Evolutionary conservation across 306 rosid genomes (phyloP).

Genomic region (Acacia crassicarpa): DNA sequence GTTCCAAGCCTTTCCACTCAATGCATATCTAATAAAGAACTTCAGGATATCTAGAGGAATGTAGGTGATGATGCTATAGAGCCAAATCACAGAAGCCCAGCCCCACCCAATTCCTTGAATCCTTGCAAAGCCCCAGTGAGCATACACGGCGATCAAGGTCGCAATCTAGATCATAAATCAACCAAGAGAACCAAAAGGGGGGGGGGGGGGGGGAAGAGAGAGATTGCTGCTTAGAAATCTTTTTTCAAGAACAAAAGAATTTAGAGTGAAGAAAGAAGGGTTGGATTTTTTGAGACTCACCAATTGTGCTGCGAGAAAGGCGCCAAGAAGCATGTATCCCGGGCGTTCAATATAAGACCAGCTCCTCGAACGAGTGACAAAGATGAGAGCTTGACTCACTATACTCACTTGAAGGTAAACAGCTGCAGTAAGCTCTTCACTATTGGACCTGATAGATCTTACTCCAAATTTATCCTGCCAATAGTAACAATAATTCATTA

Average conservation of each 20-base stretch:
- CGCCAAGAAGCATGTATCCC: conserved; percentile 53
- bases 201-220: no score
- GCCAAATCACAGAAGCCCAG: conserved; percentile 83
- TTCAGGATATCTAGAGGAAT: conserved; percentile 66
- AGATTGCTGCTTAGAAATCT: neutral
- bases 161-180: conserved; percentile 42
- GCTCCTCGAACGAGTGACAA: conserved; percentile 76
- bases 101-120: conserved; percentile 75
- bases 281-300: conserved; percentile 34
- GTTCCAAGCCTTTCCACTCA: conserved; percentile 77
- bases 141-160: conserved; percentile 70
- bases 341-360: conserved; percentile 77
- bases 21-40: conserved; percentile 51
- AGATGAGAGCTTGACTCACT: conserved; percentile 81
- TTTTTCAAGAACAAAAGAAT: neutral
- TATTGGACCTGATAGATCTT: conserved; percentile 39
- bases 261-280: no score
- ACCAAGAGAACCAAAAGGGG: neutral
- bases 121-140: conserved; percentile 63
- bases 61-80: conserved; percentile 62
- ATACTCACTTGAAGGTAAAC: conserved; percentile 82
- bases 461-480: conserved; percentile 65
- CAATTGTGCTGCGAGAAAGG: conserved; percentile 68
- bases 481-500: neutral
- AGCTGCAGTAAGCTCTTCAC: conserved; percentile 69